Conservation (phyloP, 2,329 filamentous ascomycete species). For the Cytospora schulzeri region DNA sequence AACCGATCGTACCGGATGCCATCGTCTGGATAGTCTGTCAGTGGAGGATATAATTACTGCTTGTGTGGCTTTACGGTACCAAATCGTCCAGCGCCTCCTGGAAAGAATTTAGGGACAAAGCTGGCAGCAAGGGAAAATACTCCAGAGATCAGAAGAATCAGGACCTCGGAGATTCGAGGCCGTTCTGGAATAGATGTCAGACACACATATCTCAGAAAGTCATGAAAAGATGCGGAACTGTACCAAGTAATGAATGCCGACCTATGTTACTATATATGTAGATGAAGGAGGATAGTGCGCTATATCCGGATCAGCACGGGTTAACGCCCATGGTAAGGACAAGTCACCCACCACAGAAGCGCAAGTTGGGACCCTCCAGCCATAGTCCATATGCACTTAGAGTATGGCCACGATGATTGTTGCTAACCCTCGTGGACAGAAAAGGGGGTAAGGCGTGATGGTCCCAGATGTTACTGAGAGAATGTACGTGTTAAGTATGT, state of each 20-base stretch:
- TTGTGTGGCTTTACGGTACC: conserved; percentile 32
- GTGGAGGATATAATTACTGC: neutral
- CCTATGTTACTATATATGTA: conserved; percentile 37
- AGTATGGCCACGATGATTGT: neutral
- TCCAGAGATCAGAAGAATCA: conserved; percentile 51
- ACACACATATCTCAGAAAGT: neutral
- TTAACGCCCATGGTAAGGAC: neutral
- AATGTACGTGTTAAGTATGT: neutral
- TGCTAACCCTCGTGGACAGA: neutral
- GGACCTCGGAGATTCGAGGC: conserved; percentile 50
- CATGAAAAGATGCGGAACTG: neutral
- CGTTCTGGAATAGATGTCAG: conserved; percentile 41
- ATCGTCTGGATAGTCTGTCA: conserved; percentile 30
- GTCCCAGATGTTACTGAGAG: neutral
- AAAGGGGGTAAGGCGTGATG: neutral
- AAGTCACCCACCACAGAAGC: conserved; percentile 18
- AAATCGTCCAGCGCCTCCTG: conserved; percentile 51
- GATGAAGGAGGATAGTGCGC: conserved; percentile 21
- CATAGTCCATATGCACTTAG: neutral
- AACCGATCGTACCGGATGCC: conserved; percentile 32
- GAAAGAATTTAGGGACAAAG: conserved; percentile 48
- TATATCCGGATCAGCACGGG: conserved; percentile 5
- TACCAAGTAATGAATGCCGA: conserved; percentile 53
- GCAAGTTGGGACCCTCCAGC: conserved; percentile 19
- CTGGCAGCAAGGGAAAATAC: conserved; percentile 44